phyloP scores from a whole-genome alignment of 75 land plant species.

The Chamaecyparis obtusa region DNA sequence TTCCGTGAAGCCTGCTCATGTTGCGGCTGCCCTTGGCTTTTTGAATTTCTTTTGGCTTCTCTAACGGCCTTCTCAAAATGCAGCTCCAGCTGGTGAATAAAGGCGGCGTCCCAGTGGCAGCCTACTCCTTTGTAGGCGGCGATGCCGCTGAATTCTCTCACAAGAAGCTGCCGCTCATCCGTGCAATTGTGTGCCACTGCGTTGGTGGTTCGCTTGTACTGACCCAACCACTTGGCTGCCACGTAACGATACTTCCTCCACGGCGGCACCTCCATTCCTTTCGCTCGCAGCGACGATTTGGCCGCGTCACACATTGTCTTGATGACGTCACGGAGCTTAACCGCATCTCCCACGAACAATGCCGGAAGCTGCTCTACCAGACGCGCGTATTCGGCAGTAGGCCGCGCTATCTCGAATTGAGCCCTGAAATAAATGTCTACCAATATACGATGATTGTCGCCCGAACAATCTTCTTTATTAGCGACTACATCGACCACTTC shows the following conservation, averaged over 20 bases:
- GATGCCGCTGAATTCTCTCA: too few species aligned
- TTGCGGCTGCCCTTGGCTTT: too few species aligned
- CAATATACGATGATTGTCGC: constrained; percentile 8
- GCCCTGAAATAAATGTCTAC: too few species aligned
- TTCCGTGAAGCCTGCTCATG: too few species aligned
- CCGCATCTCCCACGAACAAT: constrained; percentile 49
- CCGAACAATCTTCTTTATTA: background rate
- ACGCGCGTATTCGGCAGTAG: constrained; percentile 24
- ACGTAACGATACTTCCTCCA: constrained; percentile 63
- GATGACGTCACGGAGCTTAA: constrained; percentile 39
- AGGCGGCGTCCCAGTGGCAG: background rate
- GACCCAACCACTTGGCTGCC: constrained; percentile 59
- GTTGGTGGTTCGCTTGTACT: constrained; percentile 25
- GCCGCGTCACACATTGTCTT: constrained; percentile 43
- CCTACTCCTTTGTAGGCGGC: background rate
- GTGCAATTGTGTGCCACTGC: too few species aligned
- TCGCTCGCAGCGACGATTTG: constrained; percentile 54
- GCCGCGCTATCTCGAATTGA: too few species aligned
- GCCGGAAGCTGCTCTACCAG: constrained; percentile 39
- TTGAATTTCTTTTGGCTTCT: too few species aligned
- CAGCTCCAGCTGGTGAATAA: background rate
- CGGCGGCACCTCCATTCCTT: constrained; percentile 59
- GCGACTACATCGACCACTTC: constrained; percentile 42
- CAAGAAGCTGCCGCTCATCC: too few species aligned
- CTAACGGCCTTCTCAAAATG: too few species aligned